phyloP scores from a whole-genome alignment of 2,329 filamentous ascomycete genomes.

The Rasamsonia emersonii region DNA sequence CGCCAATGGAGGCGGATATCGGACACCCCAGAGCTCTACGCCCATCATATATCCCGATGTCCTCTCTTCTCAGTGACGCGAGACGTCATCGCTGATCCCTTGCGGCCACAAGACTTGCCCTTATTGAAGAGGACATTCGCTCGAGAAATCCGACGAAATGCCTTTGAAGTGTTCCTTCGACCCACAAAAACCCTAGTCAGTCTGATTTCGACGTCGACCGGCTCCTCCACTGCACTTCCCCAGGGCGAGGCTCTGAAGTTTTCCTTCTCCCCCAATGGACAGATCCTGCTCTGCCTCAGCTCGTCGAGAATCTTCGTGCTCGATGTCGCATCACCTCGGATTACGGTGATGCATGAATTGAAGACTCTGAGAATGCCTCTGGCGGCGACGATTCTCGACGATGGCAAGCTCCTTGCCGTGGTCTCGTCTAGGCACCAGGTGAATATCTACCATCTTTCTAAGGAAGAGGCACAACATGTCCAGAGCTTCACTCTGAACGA shows the following conservation, averaged over 20 bases:
- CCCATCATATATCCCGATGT: conserved; percentile 37
- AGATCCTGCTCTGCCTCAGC: conserved; percentile 70
- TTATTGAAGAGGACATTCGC: conserved; percentile 58
- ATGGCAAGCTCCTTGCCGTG: conserved; percentile 68
- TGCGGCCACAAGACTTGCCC: conserved; percentile 43
- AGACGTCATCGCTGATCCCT: conserved; percentile 22
- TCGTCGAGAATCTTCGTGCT: conserved; percentile 77
- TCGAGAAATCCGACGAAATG: conserved; percentile 63
- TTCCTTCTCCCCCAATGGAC: conserved; percentile 65
- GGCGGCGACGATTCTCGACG: conserved; percentile 69
- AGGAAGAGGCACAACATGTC: conserved; percentile 58
- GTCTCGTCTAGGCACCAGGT: conserved; percentile 75
- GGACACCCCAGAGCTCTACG: conserved; percentile 36
- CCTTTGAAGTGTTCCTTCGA: conserved; percentile 67
- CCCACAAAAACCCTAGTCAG: conserved; percentile 65
- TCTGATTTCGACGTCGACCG: conserved; percentile 74
- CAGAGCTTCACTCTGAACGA: conserved; percentile 71
- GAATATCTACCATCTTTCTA: conserved; percentile 68
- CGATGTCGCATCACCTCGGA: conserved; percentile 52
- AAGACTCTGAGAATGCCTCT: conserved; percentile 69
- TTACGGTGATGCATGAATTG: conserved; percentile 65
- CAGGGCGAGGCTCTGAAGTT: conserved; percentile 82
- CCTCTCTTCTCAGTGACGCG: conserved; percentile 32
- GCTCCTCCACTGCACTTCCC: conserved; percentile 69
- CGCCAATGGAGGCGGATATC: conserved; percentile 36